Percentiles rank a stretch among this genome's conserved stretches.
phyloP scores from a whole-genome alignment of 495 filamentous ascomycete species.

The Podospora didyma region DNA sequence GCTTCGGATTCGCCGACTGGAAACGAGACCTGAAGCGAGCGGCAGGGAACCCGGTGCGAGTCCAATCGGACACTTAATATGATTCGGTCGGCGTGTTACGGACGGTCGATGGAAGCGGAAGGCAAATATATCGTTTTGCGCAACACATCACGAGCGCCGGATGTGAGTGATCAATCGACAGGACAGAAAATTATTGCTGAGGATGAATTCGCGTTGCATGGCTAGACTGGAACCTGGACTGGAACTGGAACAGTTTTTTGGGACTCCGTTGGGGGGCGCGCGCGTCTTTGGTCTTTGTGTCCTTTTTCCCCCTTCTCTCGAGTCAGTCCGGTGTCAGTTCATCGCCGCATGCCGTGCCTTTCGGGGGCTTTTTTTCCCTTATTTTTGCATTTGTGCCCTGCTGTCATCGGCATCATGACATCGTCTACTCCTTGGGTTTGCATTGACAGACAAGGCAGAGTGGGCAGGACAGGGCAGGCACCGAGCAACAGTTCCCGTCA shows the following conservation, averaged over 20 bases:
- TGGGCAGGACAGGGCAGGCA: background rate
- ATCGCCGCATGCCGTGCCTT: background rate
- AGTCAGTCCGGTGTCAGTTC: background rate
- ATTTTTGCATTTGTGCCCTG: background rate
- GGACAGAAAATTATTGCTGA: background rate
- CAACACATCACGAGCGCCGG: slow-evolving; percentile 15
- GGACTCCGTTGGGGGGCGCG: background rate
- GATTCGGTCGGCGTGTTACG: too few relatives aligned
- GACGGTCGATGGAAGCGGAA: slow-evolving; percentile 6
- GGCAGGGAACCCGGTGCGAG: slow-evolving; percentile 1
- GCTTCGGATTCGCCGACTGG: background rate
- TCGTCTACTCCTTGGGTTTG: background rate
- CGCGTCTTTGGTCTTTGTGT: background rate
- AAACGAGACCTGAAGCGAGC: background rate
- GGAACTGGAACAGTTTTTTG: too few relatives aligned
- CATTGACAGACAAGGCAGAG: background rate
- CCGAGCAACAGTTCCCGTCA: background rate
- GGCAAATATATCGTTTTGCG: slow-evolving; percentile 5
- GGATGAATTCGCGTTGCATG: background rate
- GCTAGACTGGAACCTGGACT: too few relatives aligned
- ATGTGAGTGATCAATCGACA: slow-evolving; percentile 21
- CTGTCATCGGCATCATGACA: background rate
- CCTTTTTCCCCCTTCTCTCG: background rate
- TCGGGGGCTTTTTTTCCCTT: background rate
- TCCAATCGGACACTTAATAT: background rate